phyloP scores from a whole-genome alignment of 257 asterid genomes.

The Jacaranda copaia region DNA sequence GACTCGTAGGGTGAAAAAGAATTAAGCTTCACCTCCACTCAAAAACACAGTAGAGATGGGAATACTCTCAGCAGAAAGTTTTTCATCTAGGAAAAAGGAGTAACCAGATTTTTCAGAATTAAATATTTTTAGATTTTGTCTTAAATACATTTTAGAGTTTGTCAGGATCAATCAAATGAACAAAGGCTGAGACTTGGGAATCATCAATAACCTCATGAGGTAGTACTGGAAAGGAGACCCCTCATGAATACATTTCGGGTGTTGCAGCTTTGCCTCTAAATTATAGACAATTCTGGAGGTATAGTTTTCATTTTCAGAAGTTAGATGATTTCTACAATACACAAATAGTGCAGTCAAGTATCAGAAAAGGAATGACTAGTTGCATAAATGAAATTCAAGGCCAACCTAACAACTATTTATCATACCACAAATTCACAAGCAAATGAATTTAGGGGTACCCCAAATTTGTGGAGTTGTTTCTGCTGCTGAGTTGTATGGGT shows the following conservation, averaged over 20 bases:
- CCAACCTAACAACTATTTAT: background rate
- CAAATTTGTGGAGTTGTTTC: background rate
- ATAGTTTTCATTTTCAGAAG: background rate
- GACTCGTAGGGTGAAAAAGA: background rate
- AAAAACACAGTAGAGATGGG: conserved; percentile 4
- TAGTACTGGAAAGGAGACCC: background rate
- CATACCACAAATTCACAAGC: background rate
- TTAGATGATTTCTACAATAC: background rate
- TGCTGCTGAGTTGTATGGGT: background rate
- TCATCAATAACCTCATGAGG: background rate
- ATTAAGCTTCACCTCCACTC: conserved; percentile 1
- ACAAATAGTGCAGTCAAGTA: background rate
- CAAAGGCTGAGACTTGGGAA: background rate
- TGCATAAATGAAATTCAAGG: background rate
- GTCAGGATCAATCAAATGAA: background rate
- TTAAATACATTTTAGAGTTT: background rate
- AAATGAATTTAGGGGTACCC: background rate
- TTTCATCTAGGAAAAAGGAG: background rate
- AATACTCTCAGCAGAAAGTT: conserved; percentile 25
- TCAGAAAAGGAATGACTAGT: background rate
- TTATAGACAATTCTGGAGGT: background rate
- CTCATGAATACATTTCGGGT: background rate
- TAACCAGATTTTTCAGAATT: background rate
- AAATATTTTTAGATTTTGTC: background rate
- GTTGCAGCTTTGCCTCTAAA: background rate